Conservation (phyloP, 1,284 basidiomycete genomes). For the Cutaneotrichosporon curvatum region DNA sequence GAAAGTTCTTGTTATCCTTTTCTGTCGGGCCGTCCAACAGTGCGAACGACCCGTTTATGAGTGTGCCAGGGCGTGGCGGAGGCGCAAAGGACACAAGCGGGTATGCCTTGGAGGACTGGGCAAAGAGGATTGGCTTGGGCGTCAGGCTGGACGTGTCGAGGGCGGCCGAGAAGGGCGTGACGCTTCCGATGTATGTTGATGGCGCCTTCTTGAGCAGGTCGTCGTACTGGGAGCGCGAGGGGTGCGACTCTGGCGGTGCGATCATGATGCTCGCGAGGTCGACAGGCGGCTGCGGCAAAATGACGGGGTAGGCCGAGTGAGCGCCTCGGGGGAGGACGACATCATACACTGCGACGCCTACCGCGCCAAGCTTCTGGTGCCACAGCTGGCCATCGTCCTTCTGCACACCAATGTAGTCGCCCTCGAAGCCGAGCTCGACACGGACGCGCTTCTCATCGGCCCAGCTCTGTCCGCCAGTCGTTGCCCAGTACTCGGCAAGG, state of each 20-base stretch:
- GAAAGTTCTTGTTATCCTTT: conserved; percentile 25
- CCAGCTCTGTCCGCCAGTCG: conserved; percentile 20
- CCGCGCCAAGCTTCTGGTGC: conserved; percentile 32
- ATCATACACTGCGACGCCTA: conserved; percentile 45
- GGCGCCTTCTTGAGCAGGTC: conserved; percentile 22
- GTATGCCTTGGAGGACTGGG: conserved; percentile 40
- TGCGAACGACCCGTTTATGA: conserved; percentile 37
- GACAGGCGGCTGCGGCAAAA: conserved; percentile 44
- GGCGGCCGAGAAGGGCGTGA: conserved; percentile 6
- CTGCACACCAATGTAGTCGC: conserved; percentile 39
- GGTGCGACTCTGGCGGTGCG: conserved; percentile 1
- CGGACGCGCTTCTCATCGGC: conserved; percentile 26
- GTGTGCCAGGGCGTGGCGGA: conserved; percentile 31
- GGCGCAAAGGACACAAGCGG: conserved; percentile 36
- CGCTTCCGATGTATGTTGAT: conserved; percentile 37
- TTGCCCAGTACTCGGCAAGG: conserved; percentile 41
- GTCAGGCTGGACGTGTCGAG: not conserved
- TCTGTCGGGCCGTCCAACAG: conserved; percentile 23
- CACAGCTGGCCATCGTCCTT: conserved; percentile 35
- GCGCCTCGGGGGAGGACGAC: conserved; percentile 36
- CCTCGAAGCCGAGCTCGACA: conserved; percentile 42
- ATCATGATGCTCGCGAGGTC: conserved; percentile 29
- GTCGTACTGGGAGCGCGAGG: conserved; percentile 2
- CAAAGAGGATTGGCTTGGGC: conserved; percentile 31
- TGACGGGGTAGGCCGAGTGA: conserved; percentile 36